Evolutionary conservation across 2,329 filamentous ascomycete species (phyloP).

Genomic region (Tolypocladium cylindrosporum): DNA sequence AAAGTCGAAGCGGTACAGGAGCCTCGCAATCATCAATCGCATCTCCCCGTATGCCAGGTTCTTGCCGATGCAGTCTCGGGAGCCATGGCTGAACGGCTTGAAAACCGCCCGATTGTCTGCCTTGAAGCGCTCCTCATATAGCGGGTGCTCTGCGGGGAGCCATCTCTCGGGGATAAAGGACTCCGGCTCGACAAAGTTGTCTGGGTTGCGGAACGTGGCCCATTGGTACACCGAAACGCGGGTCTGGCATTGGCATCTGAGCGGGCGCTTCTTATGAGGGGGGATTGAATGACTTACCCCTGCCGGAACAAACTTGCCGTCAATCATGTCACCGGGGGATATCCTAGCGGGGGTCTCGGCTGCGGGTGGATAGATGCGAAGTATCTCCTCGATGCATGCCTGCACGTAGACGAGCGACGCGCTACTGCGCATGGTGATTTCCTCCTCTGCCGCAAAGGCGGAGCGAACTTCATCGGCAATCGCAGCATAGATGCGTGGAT

Average conservation of each 20-base stretch:
- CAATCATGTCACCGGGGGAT: slow-evolving; percentile 21
- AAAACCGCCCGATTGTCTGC: slow-evolving; percentile 25
- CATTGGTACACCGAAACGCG: slow-evolving; percentile 32
- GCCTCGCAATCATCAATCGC: slow-evolving; percentile 31
- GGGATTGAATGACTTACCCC: slow-evolving; percentile 15
- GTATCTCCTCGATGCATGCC: slow-evolving; percentile 29
- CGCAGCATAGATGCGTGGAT: slow-evolving; percentile 17
- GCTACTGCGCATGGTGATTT: slow-evolving; percentile 26
- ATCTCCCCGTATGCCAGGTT: slow-evolving; percentile 36
- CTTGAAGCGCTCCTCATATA: slow-evolving; percentile 25
- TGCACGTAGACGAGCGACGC: slow-evolving; percentile 23
- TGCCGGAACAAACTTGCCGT: slow-evolving; percentile 22
- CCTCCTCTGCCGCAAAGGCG: slow-evolving; percentile 20
- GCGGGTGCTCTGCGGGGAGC: slow-evolving; percentile 11
- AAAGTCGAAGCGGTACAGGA: slow-evolving; percentile 37
- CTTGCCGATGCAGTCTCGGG: slow-evolving; percentile 30
- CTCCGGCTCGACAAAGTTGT: slow-evolving; percentile 33
- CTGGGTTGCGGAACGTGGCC: slow-evolving; percentile 30
- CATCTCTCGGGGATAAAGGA: slow-evolving; percentile 39
- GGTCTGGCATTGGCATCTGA: slow-evolving; percentile 18
- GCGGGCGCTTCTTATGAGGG: neutral
- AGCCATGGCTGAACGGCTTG: slow-evolving; percentile 28
- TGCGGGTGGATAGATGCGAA: slow-evolving; percentile 28
- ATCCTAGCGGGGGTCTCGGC: slow-evolving; percentile 16
- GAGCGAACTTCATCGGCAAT: slow-evolving; percentile 24